Evolutionary conservation across 2,329 filamentous ascomycete species (phyloP), one percentile per base, ranked within the genome.

Genomic region (Fusarium subglutinans): DNA sequence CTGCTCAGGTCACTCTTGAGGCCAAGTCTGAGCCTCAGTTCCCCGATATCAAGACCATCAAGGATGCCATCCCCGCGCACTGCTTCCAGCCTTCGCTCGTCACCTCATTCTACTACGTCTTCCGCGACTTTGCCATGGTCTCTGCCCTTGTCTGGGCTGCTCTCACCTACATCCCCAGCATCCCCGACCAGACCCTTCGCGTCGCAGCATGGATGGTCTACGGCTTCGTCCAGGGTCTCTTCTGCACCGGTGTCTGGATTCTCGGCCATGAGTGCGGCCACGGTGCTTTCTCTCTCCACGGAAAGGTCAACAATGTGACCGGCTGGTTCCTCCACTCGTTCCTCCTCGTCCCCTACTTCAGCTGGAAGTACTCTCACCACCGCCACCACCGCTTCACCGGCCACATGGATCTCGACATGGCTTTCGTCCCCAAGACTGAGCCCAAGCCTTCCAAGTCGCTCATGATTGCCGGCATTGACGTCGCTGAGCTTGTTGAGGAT

Each of bases 231-330:
- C 90, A 93, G 82, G 91, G 91, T 57, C 87, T 91, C 35, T 83
- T 92, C 75, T 89, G 90, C 80, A 92, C 90, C 7, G 91, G 91
- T 8, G 83, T 93, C 75, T 93, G 91, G 92, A 91, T 92, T 74
- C 84, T 93, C 45, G 91, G 89, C 22, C 92, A 94, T 80, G 92
- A 94, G 81, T 91, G 89, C 80, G 92, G 92, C 58, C 92, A 94
- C 80, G 89, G 89, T 24, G 90, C 91, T 54, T 91, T 93, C 80
- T 91, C 89, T n/a, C 80, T 83, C 28, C 85, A 88, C 80, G 83
- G 83, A 54, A 79, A 75, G 38, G 79, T 92, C 72, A 93, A 93
- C 80, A 87, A 92, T 77, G 80, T 86, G 22, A 84, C 90, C 63
- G 92, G 92, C 68, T 92, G 90, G 85, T 79, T 87, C 55, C 82